Conservation (phyloP, 1,284 basidiomycete genomes). For the Anthracocystis walkeri region DNA sequence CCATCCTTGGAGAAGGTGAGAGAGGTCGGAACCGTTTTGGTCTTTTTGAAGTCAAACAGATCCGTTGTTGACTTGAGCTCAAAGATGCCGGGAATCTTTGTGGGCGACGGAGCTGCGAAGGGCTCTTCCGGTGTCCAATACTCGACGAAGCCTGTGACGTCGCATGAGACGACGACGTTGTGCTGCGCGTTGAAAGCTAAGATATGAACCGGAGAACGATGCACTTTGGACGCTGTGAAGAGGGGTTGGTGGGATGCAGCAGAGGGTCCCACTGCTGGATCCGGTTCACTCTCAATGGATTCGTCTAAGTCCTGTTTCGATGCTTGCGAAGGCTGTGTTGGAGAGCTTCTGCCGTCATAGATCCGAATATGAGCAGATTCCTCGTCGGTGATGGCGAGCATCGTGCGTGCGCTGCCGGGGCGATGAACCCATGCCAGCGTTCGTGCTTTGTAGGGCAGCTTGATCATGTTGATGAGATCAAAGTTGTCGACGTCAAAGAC, state of each 20-base stretch:
- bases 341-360: conserved; percentile 81
- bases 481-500: conserved; percentile 98
- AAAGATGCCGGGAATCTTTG: conserved; percentile 77
- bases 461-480: conserved; percentile 99
- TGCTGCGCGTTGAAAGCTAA: conserved; percentile 82
- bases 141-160: conserved; percentile 93
- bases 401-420: conserved; percentile 84
- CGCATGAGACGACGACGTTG: conserved; percentile 92
- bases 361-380: conserved; percentile 81
- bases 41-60: conserved; percentile 98
- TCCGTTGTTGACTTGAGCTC: conserved; percentile 90
- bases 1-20: conserved; percentile 90
- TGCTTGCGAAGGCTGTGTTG: background rate
- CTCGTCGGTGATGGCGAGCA: conserved; percentile 89
- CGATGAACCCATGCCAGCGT: conserved; percentile 81
- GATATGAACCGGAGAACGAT: conserved; percentile 40
- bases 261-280: background rate
- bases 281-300: background rate
- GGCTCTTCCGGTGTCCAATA: conserved; percentile 95
- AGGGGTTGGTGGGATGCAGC: conserved; percentile 22
- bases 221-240: conserved; percentile 32
- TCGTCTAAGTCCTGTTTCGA: background rate
- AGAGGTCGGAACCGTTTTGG: conserved; percentile 89
- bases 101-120: conserved; percentile 74
- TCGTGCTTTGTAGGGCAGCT: conserved; percentile 72